Conservation (phyloP, 2,329 filamentous ascomycete genomes). For the Sclerotinia minor region DNA sequence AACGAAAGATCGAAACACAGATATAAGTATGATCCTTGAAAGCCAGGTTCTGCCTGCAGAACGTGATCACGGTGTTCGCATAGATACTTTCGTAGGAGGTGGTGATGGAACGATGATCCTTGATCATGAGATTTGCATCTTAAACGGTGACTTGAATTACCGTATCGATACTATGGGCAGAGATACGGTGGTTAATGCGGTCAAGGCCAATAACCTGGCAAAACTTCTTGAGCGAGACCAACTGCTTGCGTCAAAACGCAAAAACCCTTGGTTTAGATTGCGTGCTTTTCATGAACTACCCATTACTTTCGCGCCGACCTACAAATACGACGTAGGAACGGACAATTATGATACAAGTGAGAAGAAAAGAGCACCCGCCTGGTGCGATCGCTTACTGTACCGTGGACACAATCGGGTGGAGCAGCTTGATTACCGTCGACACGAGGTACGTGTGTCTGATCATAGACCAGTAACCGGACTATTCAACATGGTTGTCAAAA, state of each 20-base stretch:
- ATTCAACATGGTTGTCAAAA: slow-evolving; percentile 84
- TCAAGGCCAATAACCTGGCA: slow-evolving; percentile 75
- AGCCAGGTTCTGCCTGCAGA: slow-evolving; percentile 71
- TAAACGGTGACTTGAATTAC: slow-evolving; percentile 97
- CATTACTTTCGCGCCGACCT: slow-evolving; percentile 91
- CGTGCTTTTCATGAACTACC: slow-evolving; percentile 87
- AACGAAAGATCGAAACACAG: slow-evolving; percentile 87
- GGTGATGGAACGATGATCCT: slow-evolving; percentile 93
- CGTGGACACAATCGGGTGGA: slow-evolving; percentile 77
- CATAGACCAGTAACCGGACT: slow-evolving; percentile 87
- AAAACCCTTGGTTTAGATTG: slow-evolving; percentile 86
- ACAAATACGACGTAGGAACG: slow-evolving; percentile 97
- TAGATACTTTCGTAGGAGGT: slow-evolving; percentile 84
- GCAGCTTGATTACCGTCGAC: slow-evolving; percentile 82
- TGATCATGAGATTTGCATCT: slow-evolving; percentile 94
- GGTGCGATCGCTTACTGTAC: slow-evolving; percentile 94
- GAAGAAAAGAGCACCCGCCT: slow-evolving; percentile 90
- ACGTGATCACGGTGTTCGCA: slow-evolving; percentile 63
- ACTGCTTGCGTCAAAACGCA: slow-evolving; percentile 80
- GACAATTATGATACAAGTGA: slow-evolving; percentile 93
- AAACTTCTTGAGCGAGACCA: slow-evolving; percentile 94
- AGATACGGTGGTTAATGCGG: slow-evolving; percentile 83
- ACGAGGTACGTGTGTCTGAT: slow-evolving; percentile 88
- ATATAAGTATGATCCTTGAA: slow-evolving; percentile 87
- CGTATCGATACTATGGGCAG: slow-evolving; percentile 97